Evolutionary conservation across 306 rosid genomes (phyloP).

Genomic region (Cicer arietinum): DNA sequence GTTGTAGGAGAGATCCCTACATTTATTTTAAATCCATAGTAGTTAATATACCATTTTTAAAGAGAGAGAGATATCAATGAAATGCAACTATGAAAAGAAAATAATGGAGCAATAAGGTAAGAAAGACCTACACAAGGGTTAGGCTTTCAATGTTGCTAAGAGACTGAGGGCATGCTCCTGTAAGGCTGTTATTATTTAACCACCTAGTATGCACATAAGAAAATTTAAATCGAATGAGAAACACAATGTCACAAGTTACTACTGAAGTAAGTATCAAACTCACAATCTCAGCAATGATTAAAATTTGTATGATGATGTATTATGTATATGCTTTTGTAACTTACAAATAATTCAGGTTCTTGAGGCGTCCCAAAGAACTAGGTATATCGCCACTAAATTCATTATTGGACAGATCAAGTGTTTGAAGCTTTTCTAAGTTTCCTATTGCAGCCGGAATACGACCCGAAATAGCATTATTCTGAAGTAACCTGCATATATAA

Average conservation of each 20-base stretch:
- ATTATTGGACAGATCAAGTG: conserved; percentile 95
- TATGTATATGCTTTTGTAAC: conserved; percentile 45
- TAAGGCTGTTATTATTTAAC: conserved; percentile 91
- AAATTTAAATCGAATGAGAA: conserved; percentile 41
- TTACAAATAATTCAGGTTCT: conserved; percentile 89
- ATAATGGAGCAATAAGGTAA: conserved; percentile 13
- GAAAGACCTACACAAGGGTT: conserved; percentile 85
- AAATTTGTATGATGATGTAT: conserved; percentile 7
- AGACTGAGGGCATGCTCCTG: conserved; percentile 86
- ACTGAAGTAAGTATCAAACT: conserved; percentile 18
- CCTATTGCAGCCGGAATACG: conserved; percentile 81
- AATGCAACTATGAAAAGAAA: no score
- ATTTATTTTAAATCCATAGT: conserved; percentile 39
- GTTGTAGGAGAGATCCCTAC: conserved; percentile 94
- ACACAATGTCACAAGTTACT: conserved; percentile 25
- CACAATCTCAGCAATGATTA: conserved; percentile 26
- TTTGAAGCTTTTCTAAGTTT: conserved; percentile 80
- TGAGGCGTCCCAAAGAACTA: conserved; percentile 78
- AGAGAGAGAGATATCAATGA: no score
- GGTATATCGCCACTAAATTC: conserved; percentile 76
- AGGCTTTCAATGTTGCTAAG: conserved; percentile 76
- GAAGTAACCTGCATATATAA: conserved; percentile 77
- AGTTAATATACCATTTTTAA: conserved; percentile 1
- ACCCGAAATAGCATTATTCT: conserved; percentile 90
- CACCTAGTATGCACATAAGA: conserved; percentile 68